These are phyloP conservation scores for Beauveria sp. DNA, from an alignment of 2,329 filamentous ascomycete species.

Conservation along the genomic window DNA sequence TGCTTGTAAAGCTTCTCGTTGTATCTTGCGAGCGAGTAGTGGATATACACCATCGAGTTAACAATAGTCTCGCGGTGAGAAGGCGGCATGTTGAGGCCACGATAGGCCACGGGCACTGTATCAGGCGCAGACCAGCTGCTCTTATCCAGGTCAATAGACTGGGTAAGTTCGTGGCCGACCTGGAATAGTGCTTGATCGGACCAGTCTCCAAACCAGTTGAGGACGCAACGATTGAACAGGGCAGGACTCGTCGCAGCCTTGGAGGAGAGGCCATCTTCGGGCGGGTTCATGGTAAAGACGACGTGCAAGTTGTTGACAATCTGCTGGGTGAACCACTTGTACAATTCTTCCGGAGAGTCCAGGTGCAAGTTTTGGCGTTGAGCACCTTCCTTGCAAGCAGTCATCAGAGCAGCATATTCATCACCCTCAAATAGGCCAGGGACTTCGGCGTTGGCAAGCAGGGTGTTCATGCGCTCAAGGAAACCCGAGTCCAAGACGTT, in stretches of 20 bases:
- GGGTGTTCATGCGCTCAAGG: conserved; percentile 97
- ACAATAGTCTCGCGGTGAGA: conserved; percentile 87
- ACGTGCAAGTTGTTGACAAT: conserved; percentile 99
- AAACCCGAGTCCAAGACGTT: conserved; percentile 98
- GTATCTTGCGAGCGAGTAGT: conserved; percentile 87
- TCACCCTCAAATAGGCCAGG: conserved; percentile 98
- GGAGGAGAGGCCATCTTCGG: conserved; percentile 85
- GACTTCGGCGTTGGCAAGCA: conserved; percentile 98
- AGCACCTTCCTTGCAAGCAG: conserved; percentile 95
- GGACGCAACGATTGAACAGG: conserved; percentile 97
- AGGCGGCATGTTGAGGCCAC: conserved; percentile 74
- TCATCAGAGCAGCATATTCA: conserved; percentile 97
- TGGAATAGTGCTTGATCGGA: conserved; percentile 98
- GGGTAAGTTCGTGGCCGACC: conserved; percentile 89
- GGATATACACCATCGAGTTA: conserved; percentile 98
- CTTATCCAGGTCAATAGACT: conserved; percentile 91
- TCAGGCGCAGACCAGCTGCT: conserved; percentile 80
- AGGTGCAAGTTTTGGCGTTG: conserved; percentile 91
- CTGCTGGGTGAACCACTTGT: conserved; percentile 99
- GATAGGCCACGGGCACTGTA: conserved; percentile 86
- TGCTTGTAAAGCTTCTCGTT: conserved; percentile 84
- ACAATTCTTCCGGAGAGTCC: conserved; percentile 97
- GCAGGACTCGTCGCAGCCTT: conserved; percentile 97
- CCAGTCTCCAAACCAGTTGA: conserved; percentile 99
- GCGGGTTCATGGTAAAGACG: conserved; percentile 99